Evolutionary conservation across 306 rosid genomes (phyloP).

Genomic region (Comarum palustre): DNA sequence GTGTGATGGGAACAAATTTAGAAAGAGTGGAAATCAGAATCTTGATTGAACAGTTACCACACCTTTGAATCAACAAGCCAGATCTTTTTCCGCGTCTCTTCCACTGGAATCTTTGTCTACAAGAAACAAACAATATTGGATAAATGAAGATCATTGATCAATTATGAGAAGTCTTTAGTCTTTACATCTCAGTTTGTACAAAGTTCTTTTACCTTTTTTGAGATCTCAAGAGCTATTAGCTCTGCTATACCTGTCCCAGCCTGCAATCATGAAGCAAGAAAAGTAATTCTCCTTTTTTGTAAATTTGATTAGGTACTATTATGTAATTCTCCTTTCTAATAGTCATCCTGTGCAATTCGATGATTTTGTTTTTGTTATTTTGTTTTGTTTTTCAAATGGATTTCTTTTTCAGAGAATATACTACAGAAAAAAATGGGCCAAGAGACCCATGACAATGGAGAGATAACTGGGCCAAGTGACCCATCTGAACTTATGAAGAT

Average conservation of each 20-base stretch:
- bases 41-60: conserved; percentile 8
- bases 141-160: background rate
- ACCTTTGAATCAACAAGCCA: conserved; percentile 98
- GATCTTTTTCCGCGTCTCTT: conserved; percentile 81
- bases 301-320: too few relatives aligned
- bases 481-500: background rate
- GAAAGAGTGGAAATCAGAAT: background rate
- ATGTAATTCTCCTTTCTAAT: too few relatives aligned
- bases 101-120: conserved; percentile 63
- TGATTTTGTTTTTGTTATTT: too few relatives aligned
- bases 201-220: conserved; percentile 52
- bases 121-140: conserved; percentile 15
- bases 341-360: too few relatives aligned
- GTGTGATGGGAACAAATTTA: background rate
- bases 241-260: conserved; percentile 97
- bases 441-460: too few relatives aligned
- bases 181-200: background rate
- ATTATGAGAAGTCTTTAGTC: background rate
- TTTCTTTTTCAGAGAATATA: too few relatives aligned
- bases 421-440: too few relatives aligned
- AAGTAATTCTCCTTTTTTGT: too few relatives aligned
- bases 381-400: too few relatives aligned
- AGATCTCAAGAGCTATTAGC: conserved; percentile 86
- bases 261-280: conserved; percentile 38
- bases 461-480: background rate